phyloP scores from a whole-genome alignment of 2,329 filamentous ascomycete genomes.

The Colletotrichum lini region DNA sequence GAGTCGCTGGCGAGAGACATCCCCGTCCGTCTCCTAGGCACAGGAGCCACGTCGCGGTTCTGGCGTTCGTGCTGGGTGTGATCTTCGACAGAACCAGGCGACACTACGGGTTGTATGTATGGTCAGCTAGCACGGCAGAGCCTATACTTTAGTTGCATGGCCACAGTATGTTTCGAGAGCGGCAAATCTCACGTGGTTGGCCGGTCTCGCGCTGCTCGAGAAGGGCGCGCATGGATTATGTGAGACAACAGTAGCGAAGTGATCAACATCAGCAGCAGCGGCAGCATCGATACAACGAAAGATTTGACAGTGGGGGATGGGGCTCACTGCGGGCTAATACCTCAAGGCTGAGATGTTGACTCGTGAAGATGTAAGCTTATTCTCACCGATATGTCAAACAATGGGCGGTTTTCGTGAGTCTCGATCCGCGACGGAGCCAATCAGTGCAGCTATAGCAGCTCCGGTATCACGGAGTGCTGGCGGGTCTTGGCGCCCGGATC shows the following conservation, averaged over 20 bases:
- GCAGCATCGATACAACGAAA: neutral
- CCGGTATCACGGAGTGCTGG: constrained; percentile 35
- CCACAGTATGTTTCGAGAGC: constrained; percentile 15
- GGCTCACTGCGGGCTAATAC: constrained; percentile 5
- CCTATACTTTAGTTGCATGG: constrained; percentile 15
- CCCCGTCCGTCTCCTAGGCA: constrained; percentile 6
- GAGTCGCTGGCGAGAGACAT: constrained; percentile 9
- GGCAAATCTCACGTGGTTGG: constrained; percentile 28
- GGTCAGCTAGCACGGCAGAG: constrained; percentile 7
- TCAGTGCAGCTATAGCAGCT: constrained; percentile 22
- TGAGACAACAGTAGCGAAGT: constrained; percentile 33
- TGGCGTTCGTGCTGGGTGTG: constrained; percentile 10
- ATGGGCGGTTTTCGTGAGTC: neutral
- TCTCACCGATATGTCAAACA: constrained; percentile 29
- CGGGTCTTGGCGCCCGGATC: constrained; percentile 40
- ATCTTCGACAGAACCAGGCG: neutral
- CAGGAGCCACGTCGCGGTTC: constrained; percentile 30
- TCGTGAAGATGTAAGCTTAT: constrained; percentile 36
- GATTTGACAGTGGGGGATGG: neutral
- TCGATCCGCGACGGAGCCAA: constrained; percentile 11
- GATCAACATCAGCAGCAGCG: neutral
- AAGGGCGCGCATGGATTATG: constrained; percentile 34
- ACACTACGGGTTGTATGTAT: neutral
- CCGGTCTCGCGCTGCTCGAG: constrained; percentile 6
- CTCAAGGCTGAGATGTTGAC: constrained; percentile 11